Base-by-base conservation (phyloP, 202 grass and related monocot genomes). In the Brachypodium distachyon region DNA sequence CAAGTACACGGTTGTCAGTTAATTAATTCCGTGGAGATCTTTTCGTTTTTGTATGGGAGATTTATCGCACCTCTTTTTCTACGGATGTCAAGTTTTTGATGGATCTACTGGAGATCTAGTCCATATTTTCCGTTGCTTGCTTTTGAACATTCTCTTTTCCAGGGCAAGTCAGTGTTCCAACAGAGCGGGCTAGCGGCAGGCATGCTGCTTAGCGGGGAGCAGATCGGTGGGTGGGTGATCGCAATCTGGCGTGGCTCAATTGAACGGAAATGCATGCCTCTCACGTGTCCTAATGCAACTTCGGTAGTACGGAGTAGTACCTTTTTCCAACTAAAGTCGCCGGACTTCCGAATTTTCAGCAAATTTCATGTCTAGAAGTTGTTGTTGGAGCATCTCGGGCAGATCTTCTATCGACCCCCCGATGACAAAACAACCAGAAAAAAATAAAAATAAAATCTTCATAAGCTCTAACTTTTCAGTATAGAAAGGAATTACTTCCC, bases 181-280 rank as follows among this genome's bases (percentile, higher is more conserved):
- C 31, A 55, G n/a, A n/a, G n/a, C n/a, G n/a, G n/a, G n/a, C n/a
- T 38, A 64, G 62, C 16, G 18, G 9, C n/a, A 7, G 32, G 18
- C 42, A 65, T 82, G 79, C 79, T 82, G 32, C 66, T 28, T 22
- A 67, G 49, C 33, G 78, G 85, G 79, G 73, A 87, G 74, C 79
- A 83, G 41, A 12, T 17, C 3, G 6, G 42, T 42, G 29, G 39
- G 11, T 50, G 32, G 31, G 22, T 73, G 21, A 73, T 59, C 40
- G 6, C 74, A 60, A 40, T 42, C 58, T 47, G 55, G 55, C 64
- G 23, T 22, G 21, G 48, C 46, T 67, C 0, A 23, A 25, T 43
- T 37, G 48, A 57, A 59, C 21, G 12, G 31, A 28, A 21, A 31
- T 44, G 10, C 9, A 13, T 8, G 9, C 2, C 23, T 12, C 21